phyloP scores from a whole-genome alignment of 257 asterid species.

The Jacaranda copaia region DNA sequence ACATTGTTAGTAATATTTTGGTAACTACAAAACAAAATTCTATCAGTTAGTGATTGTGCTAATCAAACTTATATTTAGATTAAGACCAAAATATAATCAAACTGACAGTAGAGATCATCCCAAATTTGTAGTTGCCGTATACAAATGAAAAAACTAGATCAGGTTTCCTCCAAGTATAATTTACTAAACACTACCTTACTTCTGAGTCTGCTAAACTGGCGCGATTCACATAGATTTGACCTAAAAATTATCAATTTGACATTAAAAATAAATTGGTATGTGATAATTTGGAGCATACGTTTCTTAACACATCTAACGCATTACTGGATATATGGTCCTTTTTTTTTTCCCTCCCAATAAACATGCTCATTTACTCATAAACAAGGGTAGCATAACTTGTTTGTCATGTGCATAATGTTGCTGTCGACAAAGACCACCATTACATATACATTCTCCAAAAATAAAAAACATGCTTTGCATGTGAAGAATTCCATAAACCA shows the following conservation, averaged over 20 bases:
- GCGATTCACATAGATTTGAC: background rate
- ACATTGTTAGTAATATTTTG: background rate
- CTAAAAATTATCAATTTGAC: background rate
- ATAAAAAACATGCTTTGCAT: background rate
- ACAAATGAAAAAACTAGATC: background rate
- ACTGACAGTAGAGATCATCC: background rate
- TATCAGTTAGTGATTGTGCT: background rate
- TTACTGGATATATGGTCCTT: background rate
- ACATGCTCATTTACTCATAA: slow-evolving; percentile 1
- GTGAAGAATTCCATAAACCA: background rate
- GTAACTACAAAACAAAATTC: background rate
- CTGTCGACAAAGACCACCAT: background rate
- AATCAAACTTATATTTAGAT: background rate
- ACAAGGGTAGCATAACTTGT: background rate
- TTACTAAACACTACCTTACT: background rate
- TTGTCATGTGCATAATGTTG: background rate
- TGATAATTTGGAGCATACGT: background rate
- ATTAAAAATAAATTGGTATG: background rate
- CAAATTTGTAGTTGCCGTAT: slow-evolving; percentile 3
- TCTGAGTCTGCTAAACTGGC: background rate
- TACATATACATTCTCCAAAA: slow-evolving; percentile 1
- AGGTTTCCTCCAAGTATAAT: background rate
- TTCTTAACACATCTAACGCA: background rate
- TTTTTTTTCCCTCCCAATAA: background rate
- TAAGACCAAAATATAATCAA: slow-evolving; percentile 3